A percentile compares a stretch with the other conserved stretches of the same genome.
Conservation (phyloP, 73 alveolate genomes). For the Uronychia binucleata region DNA sequence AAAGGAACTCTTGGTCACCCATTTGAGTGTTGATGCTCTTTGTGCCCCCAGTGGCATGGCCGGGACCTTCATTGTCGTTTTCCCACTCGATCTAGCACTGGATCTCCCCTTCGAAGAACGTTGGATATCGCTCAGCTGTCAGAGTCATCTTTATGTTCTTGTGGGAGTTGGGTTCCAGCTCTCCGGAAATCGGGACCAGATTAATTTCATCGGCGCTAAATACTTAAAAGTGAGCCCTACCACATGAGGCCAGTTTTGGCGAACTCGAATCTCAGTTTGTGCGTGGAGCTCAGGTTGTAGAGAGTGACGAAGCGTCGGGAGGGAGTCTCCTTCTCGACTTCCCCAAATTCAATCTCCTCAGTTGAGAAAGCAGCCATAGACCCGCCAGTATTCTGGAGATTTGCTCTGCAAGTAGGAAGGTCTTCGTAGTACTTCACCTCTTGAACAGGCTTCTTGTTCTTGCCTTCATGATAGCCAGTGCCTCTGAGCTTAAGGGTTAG, state of each 20-base stretch:
- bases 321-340: constrained; percentile 84
- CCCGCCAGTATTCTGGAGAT: constrained; percentile 66
- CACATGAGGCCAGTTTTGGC: constrained; percentile 91
- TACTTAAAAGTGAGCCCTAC: constrained; percentile 45
- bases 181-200: constrained; percentile 62
- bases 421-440: constrained; percentile 64
- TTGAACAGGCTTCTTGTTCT: constrained; percentile 20
- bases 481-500: constrained; percentile 60
- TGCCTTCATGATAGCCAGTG: constrained; percentile 54
- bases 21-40: constrained; percentile 46
- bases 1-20: constrained; percentile 57
- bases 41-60: constrained; percentile 16
- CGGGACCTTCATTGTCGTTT: constrained; percentile 53
- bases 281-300: constrained; percentile 87
- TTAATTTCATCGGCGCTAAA: constrained; percentile 85
- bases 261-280: constrained; percentile 91
- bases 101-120: constrained; percentile 94
- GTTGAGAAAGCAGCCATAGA: constrained; percentile 92
- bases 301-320: constrained; percentile 91
- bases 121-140: constrained; percentile 73
- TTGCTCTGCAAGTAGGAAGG: constrained; percentile 68
- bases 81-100: constrained; percentile 90
- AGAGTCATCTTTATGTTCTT: constrained; percentile 79
- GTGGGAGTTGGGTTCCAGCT: constrained; percentile 80
- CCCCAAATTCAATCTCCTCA: constrained; percentile 98